phyloP scores from a whole-genome alignment of 768 basidiomycete species.

The Serendipita vermifera region DNA sequence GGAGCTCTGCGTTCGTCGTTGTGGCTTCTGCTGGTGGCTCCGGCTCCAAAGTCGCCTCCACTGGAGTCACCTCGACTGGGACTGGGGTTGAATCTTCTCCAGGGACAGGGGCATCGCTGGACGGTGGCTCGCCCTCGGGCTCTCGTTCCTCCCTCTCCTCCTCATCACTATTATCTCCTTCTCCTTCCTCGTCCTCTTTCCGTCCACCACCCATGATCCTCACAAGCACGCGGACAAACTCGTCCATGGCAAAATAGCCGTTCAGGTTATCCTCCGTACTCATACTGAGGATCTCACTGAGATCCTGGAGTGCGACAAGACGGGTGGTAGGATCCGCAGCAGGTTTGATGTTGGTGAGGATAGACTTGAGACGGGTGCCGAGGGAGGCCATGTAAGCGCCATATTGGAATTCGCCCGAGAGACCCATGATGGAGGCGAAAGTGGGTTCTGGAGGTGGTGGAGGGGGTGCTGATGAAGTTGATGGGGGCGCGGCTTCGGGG shows the following conservation, averaged over 20 bases:
- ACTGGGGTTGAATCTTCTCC: too few relatives aligned
- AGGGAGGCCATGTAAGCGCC: slow-evolving; percentile 90
- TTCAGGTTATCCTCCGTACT: slow-evolving; percentile 95
- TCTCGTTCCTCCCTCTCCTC: slow-evolving; percentile 38
- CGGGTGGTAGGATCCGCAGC: slow-evolving; percentile 76
- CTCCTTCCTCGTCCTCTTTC: slow-evolving; percentile 54
- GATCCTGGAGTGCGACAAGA: slow-evolving; percentile 81
- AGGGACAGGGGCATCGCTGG: too few relatives aligned
- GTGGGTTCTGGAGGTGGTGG: not conserved
- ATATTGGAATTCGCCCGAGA: slow-evolving; percentile 46
- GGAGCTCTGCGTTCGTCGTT: too few relatives aligned
- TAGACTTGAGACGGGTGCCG: slow-evolving; percentile 74
- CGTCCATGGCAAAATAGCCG: slow-evolving; percentile 89
- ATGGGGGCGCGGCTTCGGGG: slow-evolving; percentile 26
- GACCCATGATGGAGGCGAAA: slow-evolving; percentile 6
- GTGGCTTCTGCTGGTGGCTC: too few relatives aligned
- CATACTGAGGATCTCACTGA: slow-evolving; percentile 88
- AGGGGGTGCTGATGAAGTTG: slow-evolving; percentile 31
- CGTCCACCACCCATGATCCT: slow-evolving; percentile 55
- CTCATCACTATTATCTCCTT: slow-evolving; percentile 58
- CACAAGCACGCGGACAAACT: slow-evolving; percentile 84
- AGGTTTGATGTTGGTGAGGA: slow-evolving; percentile 77
- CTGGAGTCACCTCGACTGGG: too few relatives aligned
- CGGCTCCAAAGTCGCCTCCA: too few relatives aligned
- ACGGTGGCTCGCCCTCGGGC: not conserved